Evolutionary conservation across 257 asterid species (phyloP).

Genomic region (Solanum chiquidenum): DNA sequence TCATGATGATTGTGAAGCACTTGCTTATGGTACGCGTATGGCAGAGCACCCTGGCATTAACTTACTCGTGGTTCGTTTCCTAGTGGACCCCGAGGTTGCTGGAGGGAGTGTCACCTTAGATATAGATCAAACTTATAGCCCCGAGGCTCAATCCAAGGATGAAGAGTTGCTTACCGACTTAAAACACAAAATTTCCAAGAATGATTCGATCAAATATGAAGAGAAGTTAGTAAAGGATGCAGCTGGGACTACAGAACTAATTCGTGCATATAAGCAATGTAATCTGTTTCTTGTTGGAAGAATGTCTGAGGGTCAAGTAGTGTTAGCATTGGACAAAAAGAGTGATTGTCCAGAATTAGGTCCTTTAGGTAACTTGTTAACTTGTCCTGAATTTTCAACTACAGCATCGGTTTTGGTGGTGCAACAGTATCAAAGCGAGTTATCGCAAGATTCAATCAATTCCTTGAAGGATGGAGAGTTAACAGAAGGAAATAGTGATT

Average conservation of each 20-base stretch:
- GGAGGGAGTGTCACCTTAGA: slow-evolving; percentile 13
- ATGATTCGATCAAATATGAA: slow-evolving; percentile 19
- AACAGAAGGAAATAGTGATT: slow-evolving; percentile 2
- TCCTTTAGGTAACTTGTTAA: slow-evolving; percentile 35
- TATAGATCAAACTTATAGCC: neutral
- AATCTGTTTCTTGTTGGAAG: slow-evolving; percentile 42
- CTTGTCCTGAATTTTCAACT: slow-evolving; percentile 21
- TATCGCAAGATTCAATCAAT: slow-evolving; percentile 19
- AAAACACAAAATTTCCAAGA: slow-evolving; percentile 3
- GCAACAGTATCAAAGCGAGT: slow-evolving; percentile 36
- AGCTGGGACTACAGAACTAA: slow-evolving; percentile 8
- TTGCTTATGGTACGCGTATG: slow-evolving; percentile 42
- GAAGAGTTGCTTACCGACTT: slow-evolving; percentile 20
- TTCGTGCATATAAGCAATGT: slow-evolving; percentile 16
- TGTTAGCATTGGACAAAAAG: slow-evolving; percentile 13
- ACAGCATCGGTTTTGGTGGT: slow-evolving; percentile 53
- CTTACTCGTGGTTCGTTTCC: slow-evolving; percentile 24
- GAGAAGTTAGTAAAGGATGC: slow-evolving; percentile 17
- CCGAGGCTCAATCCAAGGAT: slow-evolving; percentile 10
- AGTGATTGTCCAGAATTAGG: slow-evolving; percentile 49
- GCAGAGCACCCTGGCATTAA: slow-evolving; percentile 50
- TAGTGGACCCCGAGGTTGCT: slow-evolving; percentile 13
- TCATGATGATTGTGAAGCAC: slow-evolving; percentile 46
- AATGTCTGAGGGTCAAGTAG: slow-evolving; percentile 32
- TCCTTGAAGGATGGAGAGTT: slow-evolving; percentile 20